Conservation (phyloP, 1,139 yeast species). For the Scheffersomyces segobiensis region DNA sequence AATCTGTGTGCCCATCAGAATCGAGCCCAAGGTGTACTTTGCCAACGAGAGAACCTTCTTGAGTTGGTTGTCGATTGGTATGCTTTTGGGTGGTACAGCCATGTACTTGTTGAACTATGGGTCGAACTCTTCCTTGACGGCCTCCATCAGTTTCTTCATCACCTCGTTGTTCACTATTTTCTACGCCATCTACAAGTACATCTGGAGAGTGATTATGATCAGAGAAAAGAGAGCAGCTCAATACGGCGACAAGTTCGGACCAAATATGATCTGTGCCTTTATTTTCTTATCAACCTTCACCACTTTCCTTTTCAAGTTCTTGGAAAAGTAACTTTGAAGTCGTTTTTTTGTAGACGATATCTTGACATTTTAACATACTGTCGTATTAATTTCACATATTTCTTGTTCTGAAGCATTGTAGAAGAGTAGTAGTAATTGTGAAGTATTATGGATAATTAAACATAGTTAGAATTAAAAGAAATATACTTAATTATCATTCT, state of each 20-base stretch:
- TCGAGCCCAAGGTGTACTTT: conserved; percentile 82
- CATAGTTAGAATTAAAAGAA: too few species aligned
- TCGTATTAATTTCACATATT: not conserved
- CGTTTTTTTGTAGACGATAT: not conserved
- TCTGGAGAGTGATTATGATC: conserved; percentile 82
- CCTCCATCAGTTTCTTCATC: conserved; percentile 86
- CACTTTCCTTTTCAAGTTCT: conserved; percentile 61
- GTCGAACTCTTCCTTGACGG: conserved; percentile 66
- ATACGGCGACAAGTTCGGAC: conserved; percentile 88
- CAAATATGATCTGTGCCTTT: conserved; percentile 75
- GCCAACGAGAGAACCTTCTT: conserved; percentile 82
- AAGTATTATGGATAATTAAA: too few species aligned
- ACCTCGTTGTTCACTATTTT: conserved; percentile 72
- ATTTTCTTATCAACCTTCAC: conserved; percentile 71
- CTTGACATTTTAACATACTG: not conserved
- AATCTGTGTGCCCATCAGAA: conserved; percentile 75
- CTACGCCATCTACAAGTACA: conserved; percentile 74
- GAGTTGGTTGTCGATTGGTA: conserved; percentile 75
- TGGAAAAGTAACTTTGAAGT: conserved; percentile 21
- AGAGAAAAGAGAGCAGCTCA: conserved; percentile 79
- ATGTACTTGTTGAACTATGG: conserved; percentile 72
- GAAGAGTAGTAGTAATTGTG: too few species aligned
- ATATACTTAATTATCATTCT: too few species aligned
- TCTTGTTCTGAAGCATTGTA: not conserved
- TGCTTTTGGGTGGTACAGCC: conserved; percentile 73